Evolutionary conservation across 2,329 filamentous ascomycete genomes (phyloP).

Genomic region (Aspergillus transmontanensis): DNA sequence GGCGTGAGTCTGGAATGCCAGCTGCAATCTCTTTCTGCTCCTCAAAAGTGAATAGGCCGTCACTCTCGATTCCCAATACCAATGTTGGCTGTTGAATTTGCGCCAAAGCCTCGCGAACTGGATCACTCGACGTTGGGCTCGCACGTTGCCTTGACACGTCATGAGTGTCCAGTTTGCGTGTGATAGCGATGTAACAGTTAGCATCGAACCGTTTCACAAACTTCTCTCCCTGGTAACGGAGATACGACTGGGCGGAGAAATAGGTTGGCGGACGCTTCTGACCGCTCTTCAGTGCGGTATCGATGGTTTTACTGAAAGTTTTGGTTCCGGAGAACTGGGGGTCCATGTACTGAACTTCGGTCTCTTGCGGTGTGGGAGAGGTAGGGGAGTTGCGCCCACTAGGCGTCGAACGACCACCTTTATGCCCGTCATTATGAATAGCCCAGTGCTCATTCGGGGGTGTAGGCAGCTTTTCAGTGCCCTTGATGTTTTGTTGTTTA

Average conservation of each 20-base stretch:
- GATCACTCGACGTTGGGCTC: constrained; percentile 38
- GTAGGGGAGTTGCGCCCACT: constrained; percentile 37
- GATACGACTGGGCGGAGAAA: constrained; percentile 96
- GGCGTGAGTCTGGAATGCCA: constrained; percentile 72
- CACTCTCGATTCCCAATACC: constrained; percentile 91
- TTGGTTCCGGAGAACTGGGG: constrained; percentile 73
- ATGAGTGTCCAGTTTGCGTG: constrained; percentile 95
- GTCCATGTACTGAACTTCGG: constrained; percentile 53
- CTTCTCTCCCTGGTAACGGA: constrained; percentile 94
- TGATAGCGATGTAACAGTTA: constrained; percentile 99
- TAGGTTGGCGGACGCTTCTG: constrained; percentile 69
- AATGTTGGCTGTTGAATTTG: constrained; percentile 86
- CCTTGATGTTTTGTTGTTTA: constrained; percentile 80
- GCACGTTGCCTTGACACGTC: constrained; percentile 81
- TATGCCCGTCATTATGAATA: constrained; percentile 82
- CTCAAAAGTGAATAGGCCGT: constrained; percentile 94
- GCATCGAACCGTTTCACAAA: constrained; percentile 97
- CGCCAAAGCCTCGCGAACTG: constrained; percentile 73
- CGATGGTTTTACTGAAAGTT: constrained; percentile 47
- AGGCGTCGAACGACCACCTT: constrained; percentile 52
- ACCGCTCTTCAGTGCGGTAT: constrained; percentile 20
- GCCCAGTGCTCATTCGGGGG: constrained; percentile 74
- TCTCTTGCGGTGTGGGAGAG: constrained; percentile 27
- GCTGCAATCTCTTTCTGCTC: constrained; percentile 91
- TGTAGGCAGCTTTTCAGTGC: constrained; percentile 59